A percentile compares a stretch with the other conserved stretches of the same genome.
These are phyloP conservation scores for Cinchona pubescens DNA, from an alignment of 257 asterid genomes.

Conservation along the genomic window DNA sequence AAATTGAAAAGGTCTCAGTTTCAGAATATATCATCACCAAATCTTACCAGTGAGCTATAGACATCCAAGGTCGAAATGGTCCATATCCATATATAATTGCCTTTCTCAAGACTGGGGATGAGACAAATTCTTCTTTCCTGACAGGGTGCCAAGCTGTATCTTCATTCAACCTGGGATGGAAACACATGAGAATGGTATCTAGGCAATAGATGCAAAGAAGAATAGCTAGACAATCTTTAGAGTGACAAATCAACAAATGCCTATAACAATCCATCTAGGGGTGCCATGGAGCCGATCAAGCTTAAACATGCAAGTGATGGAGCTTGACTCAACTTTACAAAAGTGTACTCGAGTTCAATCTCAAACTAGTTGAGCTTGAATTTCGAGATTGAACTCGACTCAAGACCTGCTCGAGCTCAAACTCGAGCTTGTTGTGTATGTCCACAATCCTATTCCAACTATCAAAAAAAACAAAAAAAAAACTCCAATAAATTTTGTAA, in stretches of 20 bases:
- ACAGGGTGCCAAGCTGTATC: slow-evolving; percentile 97
- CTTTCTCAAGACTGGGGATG: slow-evolving; percentile 56
- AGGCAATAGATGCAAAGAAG: slow-evolving; percentile 12
- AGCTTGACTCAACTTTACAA: no score
- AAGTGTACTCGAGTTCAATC: no score
- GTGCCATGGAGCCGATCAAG: no score
- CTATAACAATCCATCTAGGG: not conserved
- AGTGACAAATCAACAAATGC: not conserved
- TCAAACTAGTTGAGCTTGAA: no score
- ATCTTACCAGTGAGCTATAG: slow-evolving; percentile 83
- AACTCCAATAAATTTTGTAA: no score
- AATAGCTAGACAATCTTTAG: not conserved
- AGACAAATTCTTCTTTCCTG: slow-evolving; percentile 51
- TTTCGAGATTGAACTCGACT: no score
- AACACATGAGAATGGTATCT: slow-evolving; percentile 15
- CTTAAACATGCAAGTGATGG: no score
- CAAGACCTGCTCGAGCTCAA: no score
- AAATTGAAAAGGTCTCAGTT: not conserved
- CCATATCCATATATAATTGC: slow-evolving; percentile 77
- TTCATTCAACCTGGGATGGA: slow-evolving; percentile 66
- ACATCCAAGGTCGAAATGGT: slow-evolving; percentile 85
- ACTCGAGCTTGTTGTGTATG: no score
- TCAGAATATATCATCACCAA: slow-evolving; percentile 6
- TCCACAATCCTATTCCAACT: no score
- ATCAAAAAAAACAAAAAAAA: no score